These are phyloP conservation scores for Sporobolomyces phaffii DNA, from an alignment of 768 basidiomycete genomes.

Conservation along the genomic window DNA sequence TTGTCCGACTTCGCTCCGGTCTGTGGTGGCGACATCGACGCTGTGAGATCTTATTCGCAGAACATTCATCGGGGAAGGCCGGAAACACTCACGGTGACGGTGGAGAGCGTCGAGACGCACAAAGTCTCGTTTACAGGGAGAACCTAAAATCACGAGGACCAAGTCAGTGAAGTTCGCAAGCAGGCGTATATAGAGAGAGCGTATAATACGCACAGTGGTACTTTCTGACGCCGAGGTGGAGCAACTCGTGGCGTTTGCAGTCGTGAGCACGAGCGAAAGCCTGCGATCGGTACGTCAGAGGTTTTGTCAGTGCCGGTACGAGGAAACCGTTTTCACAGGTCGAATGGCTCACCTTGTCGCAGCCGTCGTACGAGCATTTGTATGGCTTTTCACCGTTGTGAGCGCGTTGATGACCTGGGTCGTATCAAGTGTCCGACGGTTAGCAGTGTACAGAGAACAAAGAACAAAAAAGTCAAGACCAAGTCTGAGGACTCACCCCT, in stretches of 20 bases:
- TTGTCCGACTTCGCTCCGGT: conserved; percentile 37
- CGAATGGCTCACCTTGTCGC: conserved; percentile 56
- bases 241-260: conserved; percentile 90
- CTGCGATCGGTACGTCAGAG: neutral
- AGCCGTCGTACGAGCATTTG: conserved; percentile 77
- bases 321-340: no score
- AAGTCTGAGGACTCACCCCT: conserved; percentile 60
- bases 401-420: conserved; percentile 90
- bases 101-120: conserved; percentile 92
- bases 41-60: accelerated
- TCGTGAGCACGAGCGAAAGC: conserved; percentile 91
- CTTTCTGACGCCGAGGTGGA: conserved; percentile 86
- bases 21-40: no score
- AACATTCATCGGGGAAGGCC: neutral
- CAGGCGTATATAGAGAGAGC: no score
- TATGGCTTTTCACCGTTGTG: conserved; percentile 86
- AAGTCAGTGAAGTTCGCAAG: neutral
- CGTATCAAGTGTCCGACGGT: no score
- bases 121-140: conserved; percentile 83
- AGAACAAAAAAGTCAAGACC: conserved; percentile 10
- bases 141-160: conserved; percentile 42
- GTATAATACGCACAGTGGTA: conserved; percentile 58
- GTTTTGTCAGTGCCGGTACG: no score
- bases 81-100: conserved; percentile 66
- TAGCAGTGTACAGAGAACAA: neutral